phyloP scores from a whole-genome alignment of 371 early-diverging fungal genomes.

The Rhizopus delemar region DNA sequence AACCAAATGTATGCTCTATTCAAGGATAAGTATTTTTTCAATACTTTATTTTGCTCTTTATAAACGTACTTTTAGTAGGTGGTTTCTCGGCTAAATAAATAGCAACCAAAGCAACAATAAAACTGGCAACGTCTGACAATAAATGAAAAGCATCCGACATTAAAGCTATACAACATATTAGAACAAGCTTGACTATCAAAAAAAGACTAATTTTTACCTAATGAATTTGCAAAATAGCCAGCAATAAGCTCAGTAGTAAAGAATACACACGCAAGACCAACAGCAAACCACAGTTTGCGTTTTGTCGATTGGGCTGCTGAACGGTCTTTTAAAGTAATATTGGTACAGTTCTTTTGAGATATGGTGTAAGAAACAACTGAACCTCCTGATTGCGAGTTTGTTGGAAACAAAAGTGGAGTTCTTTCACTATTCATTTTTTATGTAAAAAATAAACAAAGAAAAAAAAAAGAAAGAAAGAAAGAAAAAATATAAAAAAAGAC shows the following conservation, averaged over 20 bases:
- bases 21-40: background rate
- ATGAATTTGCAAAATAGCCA: slow-evolving; percentile 66
- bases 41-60: background rate
- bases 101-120: slow-evolving; percentile 71
- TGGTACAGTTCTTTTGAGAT: slow-evolving; percentile 34
- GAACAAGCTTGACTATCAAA: background rate
- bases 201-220: slow-evolving; percentile 31
- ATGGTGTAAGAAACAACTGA: slow-evolving; percentile 31
- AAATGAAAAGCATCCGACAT: slow-evolving; percentile 79
- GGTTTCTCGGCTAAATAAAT: slow-evolving; percentile 72
- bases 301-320: slow-evolving; percentile 32
- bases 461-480: no score
- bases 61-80: slow-evolving; percentile 56
- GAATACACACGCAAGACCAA: slow-evolving; percentile 60
- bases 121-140: slow-evolving; percentile 73
- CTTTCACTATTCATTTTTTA: slow-evolving; percentile 17
- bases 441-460: background rate
- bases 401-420: slow-evolving; percentile 9
- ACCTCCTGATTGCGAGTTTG: slow-evolving; percentile 12
- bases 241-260: slow-evolving; percentile 71
- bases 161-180: slow-evolving; percentile 49
- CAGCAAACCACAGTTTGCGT: slow-evolving; percentile 54
- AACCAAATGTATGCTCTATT: slow-evolving; percentile 76
- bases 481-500: no score
- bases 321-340: slow-evolving; percentile 32